Base-by-base conservation (phyloP, 169 alveolate species). In the Sarcocystis neurona region DNA sequence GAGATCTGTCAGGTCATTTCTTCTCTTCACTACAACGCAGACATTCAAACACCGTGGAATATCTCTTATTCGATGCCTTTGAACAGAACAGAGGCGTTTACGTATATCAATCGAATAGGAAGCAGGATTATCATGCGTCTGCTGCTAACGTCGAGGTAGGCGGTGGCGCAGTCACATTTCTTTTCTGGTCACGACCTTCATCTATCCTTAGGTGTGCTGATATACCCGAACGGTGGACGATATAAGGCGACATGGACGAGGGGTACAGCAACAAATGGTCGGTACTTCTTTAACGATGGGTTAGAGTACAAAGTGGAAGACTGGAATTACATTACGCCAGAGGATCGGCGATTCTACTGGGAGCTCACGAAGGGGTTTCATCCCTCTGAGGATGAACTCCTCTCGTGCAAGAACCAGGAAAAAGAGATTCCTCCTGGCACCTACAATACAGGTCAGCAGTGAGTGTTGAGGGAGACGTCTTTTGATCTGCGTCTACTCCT, bases 181-280 rank as follows among this genome's bases (percentile, higher is more conserved):
- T 95, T 95, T 89, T 96, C 93, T 89, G 97, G 97, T 4, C 93
- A 95, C 8, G 97, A n/a, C n/a, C n/a, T n/a, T n/a, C n/a, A n/a
- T n/a, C n/a, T 53, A 30, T 43, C n/a, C 18, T 32, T 41, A 86
- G 90, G 97, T 20, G 92, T 92, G 58, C 92, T 95, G 18, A 94
- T 95, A 30, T 95, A 93, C 82, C 97, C 97, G 23, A 95, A 94
- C 63, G 96, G 96, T 4, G 95, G 95, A 37, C 84, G 94, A 72
- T 95, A 94, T 85, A 91, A 91, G n/a, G 97, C 97, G 50, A 92
- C 93, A n/a, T 95, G 97, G 97, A 94, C 93, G n/a, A 86, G 94
- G 58, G 97, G 97, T 10, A 94, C 87, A 80, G 85, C 94, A 6
- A 68, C 66, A 37, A 86, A 66, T 30, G 90, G 90, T 0, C 32